Percentiles rank a stretch among this genome's conserved stretches.
Conservation (phyloP, 73 alveolate genomes). For the Chromera velia region DNA sequence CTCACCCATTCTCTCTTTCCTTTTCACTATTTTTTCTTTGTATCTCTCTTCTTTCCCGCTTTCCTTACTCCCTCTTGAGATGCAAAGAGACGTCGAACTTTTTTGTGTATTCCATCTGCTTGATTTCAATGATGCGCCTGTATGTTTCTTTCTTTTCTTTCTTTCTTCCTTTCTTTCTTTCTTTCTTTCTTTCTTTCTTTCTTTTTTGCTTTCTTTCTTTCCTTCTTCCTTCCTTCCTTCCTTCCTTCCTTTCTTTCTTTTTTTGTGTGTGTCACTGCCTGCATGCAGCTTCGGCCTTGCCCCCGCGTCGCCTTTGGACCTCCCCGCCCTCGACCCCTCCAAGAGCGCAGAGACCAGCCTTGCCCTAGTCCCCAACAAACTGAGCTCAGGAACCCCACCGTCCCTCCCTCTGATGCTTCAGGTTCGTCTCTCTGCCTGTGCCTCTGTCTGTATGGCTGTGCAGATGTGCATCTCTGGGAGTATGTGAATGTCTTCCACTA, state of each 20-base stretch:
- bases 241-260: too few species aligned
- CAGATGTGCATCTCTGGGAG: background rate
- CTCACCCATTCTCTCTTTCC: background rate
- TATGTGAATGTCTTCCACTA: too few species aligned
- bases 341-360: conserved; percentile 3
- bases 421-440: background rate
- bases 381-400: conserved; percentile 28
- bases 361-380: conserved; percentile 32
- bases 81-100: background rate
- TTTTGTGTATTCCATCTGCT: background rate
- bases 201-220: background rate
- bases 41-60: background rate
- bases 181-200: background rate
- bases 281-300: background rate
- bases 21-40: background rate
- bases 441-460: background rate
- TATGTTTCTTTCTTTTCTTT: background rate
- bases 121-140: background rate
- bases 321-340: background rate
- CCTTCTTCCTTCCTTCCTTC: too few species aligned
- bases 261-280: background rate
- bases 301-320: background rate
- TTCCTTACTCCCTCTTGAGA: background rate
- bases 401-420: conserved; percentile 20
- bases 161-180: background rate